phyloP scores from a whole-genome alignment of 2,329 filamentous ascomycete species.

The Juglanconis sp. region DNA sequence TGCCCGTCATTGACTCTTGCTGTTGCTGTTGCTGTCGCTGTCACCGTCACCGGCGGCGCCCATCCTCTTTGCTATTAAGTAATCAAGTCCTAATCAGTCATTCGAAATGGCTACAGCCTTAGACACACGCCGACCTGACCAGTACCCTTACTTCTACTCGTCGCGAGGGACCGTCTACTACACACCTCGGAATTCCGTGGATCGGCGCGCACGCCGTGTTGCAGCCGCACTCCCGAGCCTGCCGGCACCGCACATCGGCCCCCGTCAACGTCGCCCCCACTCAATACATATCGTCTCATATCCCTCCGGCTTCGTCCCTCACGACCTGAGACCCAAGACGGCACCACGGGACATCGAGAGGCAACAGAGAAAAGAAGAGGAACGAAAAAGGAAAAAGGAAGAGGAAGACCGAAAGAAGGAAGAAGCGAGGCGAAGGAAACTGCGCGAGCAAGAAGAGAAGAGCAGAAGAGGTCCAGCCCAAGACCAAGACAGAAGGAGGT shows the following conservation, averaged over 20 bases:
- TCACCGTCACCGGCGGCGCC: not conserved
- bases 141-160: constrained; percentile 15
- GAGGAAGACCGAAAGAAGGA: constrained; percentile 13
- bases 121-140: constrained; percentile 10
- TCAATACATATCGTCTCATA: constrained; percentile 54
- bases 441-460: constrained; percentile 26
- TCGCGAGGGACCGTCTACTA: constrained; percentile 20
- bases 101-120: constrained; percentile 7
- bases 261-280: constrained; percentile 49
- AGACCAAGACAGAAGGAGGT: constrained; percentile 26
- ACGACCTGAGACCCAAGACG: constrained; percentile 34
- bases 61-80: not conserved
- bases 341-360: constrained; percentile 27
- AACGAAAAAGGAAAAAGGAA: constrained; percentile 36
- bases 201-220: constrained; percentile 21
- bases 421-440: constrained; percentile 23
- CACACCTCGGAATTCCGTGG: constrained; percentile 17
- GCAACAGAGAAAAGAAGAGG: constrained; percentile 46
- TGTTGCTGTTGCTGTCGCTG: not conserved
- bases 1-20: not conserved
- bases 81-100: not conserved
- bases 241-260: constrained; percentile 43
- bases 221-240: constrained; percentile 24
- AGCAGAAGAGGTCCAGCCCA: constrained; percentile 19
- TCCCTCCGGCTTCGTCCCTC: constrained; percentile 38